Percentiles rank a stretch among this genome's conserved stretches.
phyloP scores from a whole-genome alignment of 768 basidiomycete species.

The Leccinum boreale region DNA sequence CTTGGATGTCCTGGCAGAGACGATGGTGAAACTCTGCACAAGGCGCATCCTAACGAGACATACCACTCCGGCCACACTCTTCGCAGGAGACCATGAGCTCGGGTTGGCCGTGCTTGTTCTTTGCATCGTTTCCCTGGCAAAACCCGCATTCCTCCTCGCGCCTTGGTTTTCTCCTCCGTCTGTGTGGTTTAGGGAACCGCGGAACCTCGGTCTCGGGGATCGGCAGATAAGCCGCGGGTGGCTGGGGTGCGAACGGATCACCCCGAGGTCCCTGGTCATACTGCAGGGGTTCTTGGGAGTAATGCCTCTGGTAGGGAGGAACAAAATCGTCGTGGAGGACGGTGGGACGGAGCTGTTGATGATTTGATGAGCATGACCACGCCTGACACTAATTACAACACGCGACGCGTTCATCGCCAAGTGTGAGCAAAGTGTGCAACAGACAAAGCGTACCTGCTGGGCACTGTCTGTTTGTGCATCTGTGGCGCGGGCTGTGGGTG shows the following conservation, averaged over 20 bases:
- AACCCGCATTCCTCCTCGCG: constrained; percentile 74
- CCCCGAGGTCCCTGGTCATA: constrained; percentile 78
- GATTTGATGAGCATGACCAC: constrained; percentile 21
- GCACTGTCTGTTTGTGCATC: constrained; percentile 11
- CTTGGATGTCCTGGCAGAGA: constrained; percentile 69
- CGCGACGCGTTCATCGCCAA: constrained; percentile 65
- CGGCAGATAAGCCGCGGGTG: constrained; percentile 48
- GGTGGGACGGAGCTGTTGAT: constrained; percentile 23
- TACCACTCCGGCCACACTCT: constrained; percentile 83
- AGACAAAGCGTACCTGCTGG: constrained; percentile 38
- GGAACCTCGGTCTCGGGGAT: constrained; percentile 43
- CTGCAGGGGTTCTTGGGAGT: constrained; percentile 39
- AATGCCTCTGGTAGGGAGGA: constrained; percentile 12
- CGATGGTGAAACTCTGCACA: background rate
- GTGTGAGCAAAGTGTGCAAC: constrained; percentile 16
- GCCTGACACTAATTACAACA: constrained; percentile 41
- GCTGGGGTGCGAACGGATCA: constrained; percentile 76
- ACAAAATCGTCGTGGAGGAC: constrained; percentile 31
- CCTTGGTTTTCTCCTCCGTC: constrained; percentile 41
- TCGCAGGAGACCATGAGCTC: constrained; percentile 78
- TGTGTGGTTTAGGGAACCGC: constrained; percentile 43
- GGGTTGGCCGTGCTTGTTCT: constrained; percentile 52
- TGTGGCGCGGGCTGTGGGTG: constrained; percentile 39
- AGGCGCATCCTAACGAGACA: constrained; percentile 18
- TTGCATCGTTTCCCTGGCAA: constrained; percentile 63